Evolutionary conservation across 768 basidiomycete species (phyloP), one percentile per base, ranked within the genome.

Genomic region (Mycena amicta): DNA sequence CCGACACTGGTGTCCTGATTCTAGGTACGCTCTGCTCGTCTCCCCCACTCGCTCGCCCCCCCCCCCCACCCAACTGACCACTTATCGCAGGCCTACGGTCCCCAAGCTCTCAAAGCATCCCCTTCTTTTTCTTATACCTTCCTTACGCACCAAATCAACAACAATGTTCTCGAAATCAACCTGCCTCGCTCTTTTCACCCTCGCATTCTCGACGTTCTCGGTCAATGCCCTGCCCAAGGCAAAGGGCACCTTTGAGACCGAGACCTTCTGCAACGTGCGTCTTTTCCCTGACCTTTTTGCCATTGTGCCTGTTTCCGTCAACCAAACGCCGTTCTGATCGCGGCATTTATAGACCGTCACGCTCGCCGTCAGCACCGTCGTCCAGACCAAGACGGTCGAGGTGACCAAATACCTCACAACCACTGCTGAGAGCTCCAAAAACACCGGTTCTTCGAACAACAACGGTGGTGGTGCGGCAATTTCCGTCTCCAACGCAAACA

Each of bases 111-210:
- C 59, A 55, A 55, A 51, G 59, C 59, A 60, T 31, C 40, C 39
- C 59, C 37, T 40, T 60, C 54, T 29, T 60, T 60, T 53, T 16
- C 23, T 8, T 37, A 25, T 41, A 22, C 6, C 37, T 45, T 31
- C 11, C 50, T 45, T 26, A 54, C 57, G 39, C 29, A n/a, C 12
- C 27, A 40, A 12, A 33, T 23, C 31, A 33, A 11, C n/a, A 43
- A 52, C 50, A 49, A 60, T 60, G 59, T 60, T 60, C 41, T 55
- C 53, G 11, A 60, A 60, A 55, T 60, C 59, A 15, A 60, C 59
- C 18, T 55, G 31, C 25, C 40, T 60, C 50, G 49, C 59, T 28
- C 59, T 60, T 26, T 60, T 60, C 53, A 52, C 50, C 28, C 50
- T 60, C 30, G 53, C 59, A 3, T 22, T 29, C 13, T 55, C 59